Evolutionary conservation across 371 early-diverging fungal species (phyloP), one percentile per base, ranked within the genome.

Genomic region (Mycotypha africana): DNA sequence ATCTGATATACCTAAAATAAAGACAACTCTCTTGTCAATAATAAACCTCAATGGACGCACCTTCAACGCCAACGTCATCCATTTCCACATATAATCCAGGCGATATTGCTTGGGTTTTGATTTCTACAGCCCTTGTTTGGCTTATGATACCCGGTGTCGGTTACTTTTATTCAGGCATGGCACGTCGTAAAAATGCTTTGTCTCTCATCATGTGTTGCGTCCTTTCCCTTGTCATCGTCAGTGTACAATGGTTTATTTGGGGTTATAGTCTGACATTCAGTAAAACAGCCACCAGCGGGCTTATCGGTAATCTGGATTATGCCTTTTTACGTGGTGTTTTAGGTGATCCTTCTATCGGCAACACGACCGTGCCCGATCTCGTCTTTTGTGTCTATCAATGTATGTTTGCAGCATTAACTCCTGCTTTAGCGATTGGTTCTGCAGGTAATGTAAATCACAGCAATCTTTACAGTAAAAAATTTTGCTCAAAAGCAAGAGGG

Each of bases 261-360:
- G 93, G 93, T n/a, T 95, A 82, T 65, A 88, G 90, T 28, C 60
- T 95, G 26, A 77, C 89, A n/a, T 93, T 95, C 54, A 86, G 87
- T 42, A 74, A 75, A 40, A 52, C 48, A 1, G 66, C 79, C 4
- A 77, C 82, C 3, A 62, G 65, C 28, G 51, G 35, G 12, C 80
- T 92, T 43, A 90, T 94, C 36, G 96, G 96, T 21, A 84, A 90
- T 62, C 73, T 91, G 45, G 70, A 73, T 2, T 78, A 85, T 47
- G 91, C 82, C 0, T 80, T 88, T 48, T 59, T 91, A 20, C 74
- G 74, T 31, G 62, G 74, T 19, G 79, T 88, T 0, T 53, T 74
- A 4, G 67, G 65, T 37, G 73, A 70, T 12, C 75, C 85, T 8
- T 72, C 77, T 2, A 59, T 76, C 33, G 78, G 81, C 9, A 74